These are phyloP conservation scores for Alliaria petiolata DNA, from an alignment of 345 rosid genomes.

Conservation along the genomic window DNA sequence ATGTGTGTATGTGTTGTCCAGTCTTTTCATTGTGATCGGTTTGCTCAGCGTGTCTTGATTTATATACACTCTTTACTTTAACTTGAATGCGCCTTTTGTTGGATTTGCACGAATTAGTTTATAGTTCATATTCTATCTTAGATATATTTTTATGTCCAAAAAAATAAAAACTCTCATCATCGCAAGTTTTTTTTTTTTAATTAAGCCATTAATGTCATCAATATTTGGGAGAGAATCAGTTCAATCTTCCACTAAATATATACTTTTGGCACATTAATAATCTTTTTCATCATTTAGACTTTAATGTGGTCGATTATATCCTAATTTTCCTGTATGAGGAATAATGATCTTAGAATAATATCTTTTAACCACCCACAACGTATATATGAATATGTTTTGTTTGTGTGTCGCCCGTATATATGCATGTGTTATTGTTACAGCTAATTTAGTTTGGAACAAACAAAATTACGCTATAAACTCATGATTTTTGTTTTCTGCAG, in stretches of 20 bases:
- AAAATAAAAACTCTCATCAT: too few species aligned
- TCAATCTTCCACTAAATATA: slow-evolving; percentile 23
- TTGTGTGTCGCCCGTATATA: neutral
- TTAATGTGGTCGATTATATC: neutral
- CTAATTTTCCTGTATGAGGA: slow-evolving; percentile 5
- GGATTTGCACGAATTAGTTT: too few species aligned
- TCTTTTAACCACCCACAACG: slow-evolving; percentile 14
- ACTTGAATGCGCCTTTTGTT: neutral
- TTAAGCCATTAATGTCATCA: neutral
- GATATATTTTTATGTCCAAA: too few species aligned
- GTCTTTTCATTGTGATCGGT: too few species aligned
- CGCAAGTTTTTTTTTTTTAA: neutral
- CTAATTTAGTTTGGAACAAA: neutral
- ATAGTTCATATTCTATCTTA: too few species aligned
- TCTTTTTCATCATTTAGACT: neutral
- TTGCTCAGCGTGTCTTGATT: too few species aligned
- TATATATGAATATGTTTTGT: slow-evolving; percentile 10
- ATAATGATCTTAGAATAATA: slow-evolving; percentile 22
- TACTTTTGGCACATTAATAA: neutral
- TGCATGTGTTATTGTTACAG: neutral
- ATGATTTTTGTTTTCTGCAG: neutral
- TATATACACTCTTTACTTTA: too few species aligned
- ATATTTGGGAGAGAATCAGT: slow-evolving; percentile 12
- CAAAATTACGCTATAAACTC: neutral
- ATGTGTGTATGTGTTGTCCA: too few species aligned